Evolutionary conservation across 2,329 filamentous ascomycete species (phyloP).

Genomic region (Talaromyces marneffei): DNA sequence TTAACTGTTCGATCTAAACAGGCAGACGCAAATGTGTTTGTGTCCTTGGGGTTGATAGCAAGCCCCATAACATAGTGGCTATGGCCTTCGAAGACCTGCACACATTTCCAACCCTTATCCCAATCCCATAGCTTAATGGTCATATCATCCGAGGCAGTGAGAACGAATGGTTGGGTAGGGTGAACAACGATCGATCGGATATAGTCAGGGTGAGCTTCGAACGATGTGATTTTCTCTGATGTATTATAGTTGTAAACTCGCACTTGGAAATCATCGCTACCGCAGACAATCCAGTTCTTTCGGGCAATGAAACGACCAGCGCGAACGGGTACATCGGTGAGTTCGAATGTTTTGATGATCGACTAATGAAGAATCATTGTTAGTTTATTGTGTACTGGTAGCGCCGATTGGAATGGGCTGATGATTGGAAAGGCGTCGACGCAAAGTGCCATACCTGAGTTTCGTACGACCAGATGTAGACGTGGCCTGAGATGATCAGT

Average conservation of each 20-base stretch:
- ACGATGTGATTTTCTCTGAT: conserved; percentile 94
- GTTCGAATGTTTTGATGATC: conserved; percentile 97
- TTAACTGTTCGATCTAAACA: conserved; percentile 96
- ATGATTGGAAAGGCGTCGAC: neutral
- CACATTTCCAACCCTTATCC: conserved; percentile 97
- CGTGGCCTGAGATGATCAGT: conserved; percentile 62
- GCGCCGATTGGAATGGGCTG: neutral
- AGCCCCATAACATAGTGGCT: conserved; percentile 96
- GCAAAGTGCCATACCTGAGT: conserved; percentile 55
- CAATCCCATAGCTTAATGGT: conserved; percentile 98
- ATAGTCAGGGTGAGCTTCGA: conserved; percentile 97
- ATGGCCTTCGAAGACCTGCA: conserved; percentile 94
- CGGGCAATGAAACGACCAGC: conserved; percentile 93
- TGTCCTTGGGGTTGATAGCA: conserved; percentile 96
- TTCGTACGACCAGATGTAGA: conserved; percentile 99
- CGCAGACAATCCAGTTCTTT: conserved; percentile 99
- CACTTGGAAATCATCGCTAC: conserved; percentile 82
- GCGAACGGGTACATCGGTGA: conserved; percentile 95
- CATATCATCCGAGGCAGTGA: conserved; percentile 97
- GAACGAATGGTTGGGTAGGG: conserved; percentile 87
- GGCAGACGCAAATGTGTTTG: conserved; percentile 85
- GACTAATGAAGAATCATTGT: conserved; percentile 45
- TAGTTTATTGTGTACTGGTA: neutral
- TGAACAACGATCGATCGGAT: conserved; percentile 96
- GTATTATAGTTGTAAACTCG: conserved; percentile 99